These are phyloP conservation scores for Microcyclosporella mali DNA, from an alignment of 2,329 filamentous ascomycete genomes.

Conservation along the genomic window DNA sequence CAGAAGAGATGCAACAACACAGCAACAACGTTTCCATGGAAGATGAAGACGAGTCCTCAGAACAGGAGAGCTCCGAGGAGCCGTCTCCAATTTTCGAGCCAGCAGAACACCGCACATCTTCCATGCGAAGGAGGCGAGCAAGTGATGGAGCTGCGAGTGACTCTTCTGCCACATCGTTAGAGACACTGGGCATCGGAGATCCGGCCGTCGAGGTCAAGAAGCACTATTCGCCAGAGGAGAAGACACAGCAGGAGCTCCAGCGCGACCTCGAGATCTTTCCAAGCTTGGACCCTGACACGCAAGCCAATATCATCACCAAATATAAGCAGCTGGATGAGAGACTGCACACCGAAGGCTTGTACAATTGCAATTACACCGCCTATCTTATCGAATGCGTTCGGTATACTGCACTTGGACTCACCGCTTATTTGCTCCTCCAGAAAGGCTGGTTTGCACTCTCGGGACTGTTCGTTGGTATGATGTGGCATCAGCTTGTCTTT, in stretches of 20 bases:
- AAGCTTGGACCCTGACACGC: slow-evolving; percentile 63
- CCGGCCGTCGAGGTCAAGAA: slow-evolving; percentile 31
- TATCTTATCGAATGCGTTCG: slow-evolving; percentile 70
- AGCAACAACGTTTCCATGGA: slow-evolving; percentile 21
- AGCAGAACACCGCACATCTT: slow-evolving; percentile 33
- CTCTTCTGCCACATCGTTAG: slow-evolving; percentile 56
- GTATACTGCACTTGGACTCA: slow-evolving; percentile 61
- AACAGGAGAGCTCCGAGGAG: slow-evolving; percentile 49
- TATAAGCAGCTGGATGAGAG: slow-evolving; percentile 72
- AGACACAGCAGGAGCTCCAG: slow-evolving; percentile 67
- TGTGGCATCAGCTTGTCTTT: slow-evolving; percentile 96
- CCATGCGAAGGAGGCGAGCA: slow-evolving; percentile 33
- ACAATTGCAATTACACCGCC: slow-evolving; percentile 73
- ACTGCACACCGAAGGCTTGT: slow-evolving; percentile 69
- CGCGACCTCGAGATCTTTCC: slow-evolving; percentile 79
- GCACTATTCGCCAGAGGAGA: slow-evolving; percentile 54
- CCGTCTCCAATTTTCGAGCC: slow-evolving; percentile 56
- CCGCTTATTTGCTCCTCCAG: slow-evolving; percentile 49
- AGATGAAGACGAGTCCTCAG: slow-evolving; percentile 39
- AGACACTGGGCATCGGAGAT: slow-evolving; percentile 44
- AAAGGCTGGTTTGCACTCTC: slow-evolving; percentile 50
- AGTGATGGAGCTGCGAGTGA: slow-evolving; percentile 29
- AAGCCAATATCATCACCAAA: slow-evolving; percentile 68
- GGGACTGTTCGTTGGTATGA: slow-evolving; percentile 67
- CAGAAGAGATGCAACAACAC: slow-evolving; percentile 36